Conservation (phyloP, 2,329 filamentous ascomycete species). For the Shiraia sp. region DNA sequence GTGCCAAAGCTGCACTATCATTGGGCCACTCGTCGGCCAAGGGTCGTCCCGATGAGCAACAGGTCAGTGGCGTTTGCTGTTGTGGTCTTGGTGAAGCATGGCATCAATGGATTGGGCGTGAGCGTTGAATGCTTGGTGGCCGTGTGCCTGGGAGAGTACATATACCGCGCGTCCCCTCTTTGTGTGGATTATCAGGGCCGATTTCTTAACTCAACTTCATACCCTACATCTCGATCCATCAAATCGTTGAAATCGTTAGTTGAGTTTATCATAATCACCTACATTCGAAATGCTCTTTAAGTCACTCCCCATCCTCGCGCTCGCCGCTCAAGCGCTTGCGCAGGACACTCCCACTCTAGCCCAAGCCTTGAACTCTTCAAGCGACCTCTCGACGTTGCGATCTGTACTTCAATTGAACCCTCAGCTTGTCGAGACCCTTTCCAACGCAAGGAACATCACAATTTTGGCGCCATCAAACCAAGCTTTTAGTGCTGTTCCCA, state of each 20-base stretch:
- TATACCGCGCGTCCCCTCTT: slow-evolving; percentile 20
- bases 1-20: slow-evolving; percentile 15
- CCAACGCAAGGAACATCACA: slow-evolving; percentile 56
- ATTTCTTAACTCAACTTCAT: slow-evolving; percentile 3
- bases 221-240: neutral
- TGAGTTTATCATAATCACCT: neutral
- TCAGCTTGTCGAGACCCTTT: slow-evolving; percentile 44
- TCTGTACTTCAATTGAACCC: slow-evolving; percentile 34
- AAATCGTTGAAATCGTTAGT: slow-evolving; percentile 3
- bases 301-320: slow-evolving; percentile 40
- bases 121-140: slow-evolving; percentile 5
- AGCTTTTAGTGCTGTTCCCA: slow-evolving; percentile 49
- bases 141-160: slow-evolving; percentile 13
- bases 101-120: slow-evolving; percentile 5
- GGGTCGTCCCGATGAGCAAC: slow-evolving; percentile 7
- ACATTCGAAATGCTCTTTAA: slow-evolving; percentile 46
- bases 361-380: slow-evolving; percentile 19
- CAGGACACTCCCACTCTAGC: slow-evolving; percentile 26
- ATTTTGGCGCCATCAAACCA: slow-evolving; percentile 61
- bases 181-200: neutral
- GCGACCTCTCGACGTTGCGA: slow-evolving; percentile 25
- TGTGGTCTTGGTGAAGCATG: slow-evolving; percentile 18
- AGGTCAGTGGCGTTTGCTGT: slow-evolving; percentile 8
- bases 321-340: slow-evolving; percentile 39
- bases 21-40: slow-evolving; percentile 15